A percentile compares a stretch with the other conserved stretches of the same genome.
phyloP scores from a whole-genome alignment of 495 filamentous ascomycete genomes.

The Astrothelium subdiscretum region DNA sequence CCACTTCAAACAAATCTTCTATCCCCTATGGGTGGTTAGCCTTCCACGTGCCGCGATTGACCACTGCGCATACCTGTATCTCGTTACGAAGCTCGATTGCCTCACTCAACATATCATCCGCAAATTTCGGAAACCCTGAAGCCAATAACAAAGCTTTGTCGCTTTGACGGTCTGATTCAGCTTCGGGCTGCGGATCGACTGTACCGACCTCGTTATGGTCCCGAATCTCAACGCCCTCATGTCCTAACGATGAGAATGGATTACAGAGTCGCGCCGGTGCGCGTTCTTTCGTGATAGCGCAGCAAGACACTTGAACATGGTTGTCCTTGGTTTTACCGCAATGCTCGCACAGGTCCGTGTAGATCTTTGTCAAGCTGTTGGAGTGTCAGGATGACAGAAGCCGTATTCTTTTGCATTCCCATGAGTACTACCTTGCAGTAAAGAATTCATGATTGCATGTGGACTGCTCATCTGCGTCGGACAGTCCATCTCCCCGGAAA shows the following conservation, averaged over 20 bases:
- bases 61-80: conserved; percentile 9
- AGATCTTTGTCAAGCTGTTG: conserved; percentile 16
- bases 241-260: not conserved
- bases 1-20: not conserved
- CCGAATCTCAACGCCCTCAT: not conserved
- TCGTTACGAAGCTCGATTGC: conserved; percentile 13
- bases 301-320: too few species aligned
- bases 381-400: not conserved
- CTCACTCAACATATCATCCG: conserved; percentile 13
- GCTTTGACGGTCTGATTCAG: not conserved
- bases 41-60: not conserved
- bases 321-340: conserved; percentile 13
- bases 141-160: not conserved
- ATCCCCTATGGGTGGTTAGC: conserved; percentile 13
- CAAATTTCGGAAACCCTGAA: not conserved
- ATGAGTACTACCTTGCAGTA: conserved; percentile 12
- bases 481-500: conserved; percentile 8
- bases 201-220: not conserved
- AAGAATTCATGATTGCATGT: conserved; percentile 20
- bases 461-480: not conserved
- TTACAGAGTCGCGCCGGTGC: not conserved
- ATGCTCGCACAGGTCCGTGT: conserved; percentile 13
- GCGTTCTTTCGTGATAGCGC: not conserved
- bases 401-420: not conserved
- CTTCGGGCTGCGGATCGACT: not conserved